Base-by-base conservation (phyloP, 1,139 yeast genomes). In the Geotrichum europaeum region DNA sequence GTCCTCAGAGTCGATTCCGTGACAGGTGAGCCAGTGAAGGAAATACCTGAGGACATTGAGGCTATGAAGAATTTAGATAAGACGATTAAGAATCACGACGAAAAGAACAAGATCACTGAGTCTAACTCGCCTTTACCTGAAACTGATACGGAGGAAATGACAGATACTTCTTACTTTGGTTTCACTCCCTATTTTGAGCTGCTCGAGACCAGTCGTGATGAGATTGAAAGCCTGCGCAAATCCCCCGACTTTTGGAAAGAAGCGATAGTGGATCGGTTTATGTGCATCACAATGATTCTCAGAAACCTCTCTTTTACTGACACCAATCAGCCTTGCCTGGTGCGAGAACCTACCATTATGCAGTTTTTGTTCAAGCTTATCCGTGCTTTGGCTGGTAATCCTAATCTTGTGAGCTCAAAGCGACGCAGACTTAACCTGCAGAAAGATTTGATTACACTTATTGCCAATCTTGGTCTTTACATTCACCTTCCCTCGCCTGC, bases 261-360 rank as follows among this genome's bases (percentile, higher is more conserved):
- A 20, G 78, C 87, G 73, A 70, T 85, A 36, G 81, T 87, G 34
- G 96, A 91, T 70, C 85, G 91, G 66, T 76, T 94, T 64, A 80
- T 89, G 2, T 88, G 96, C 0, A 82, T 91, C 1, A 85, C 96
- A 0, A 88, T 92, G 84, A 82, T 91, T 32, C 74, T 92, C 60
- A 81, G 98, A 67, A 94, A 94, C 69, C 76, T 91, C 34, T 86
- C 97, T 0, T 91, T 89, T 71, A 76, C 83, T 13, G 89, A 84
- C 36, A 70, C 71, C 12, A 84, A 84, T 65, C 74, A 82, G 53
- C 66, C 76, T 1, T 60, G 68, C 24, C 66, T 77, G 47, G 76
- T 73, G 4, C 65, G 64, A 24, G 73, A 75, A 57, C 65, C 69
- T 5, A 66, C 69, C 43, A 66, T 71, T 22, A 64, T 65, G 58